Evolutionary conservation across 495 filamentous ascomycete species (phyloP), one percentile per base, ranked within the genome.

Genomic region (Lophiostoma macrostomum): DNA sequence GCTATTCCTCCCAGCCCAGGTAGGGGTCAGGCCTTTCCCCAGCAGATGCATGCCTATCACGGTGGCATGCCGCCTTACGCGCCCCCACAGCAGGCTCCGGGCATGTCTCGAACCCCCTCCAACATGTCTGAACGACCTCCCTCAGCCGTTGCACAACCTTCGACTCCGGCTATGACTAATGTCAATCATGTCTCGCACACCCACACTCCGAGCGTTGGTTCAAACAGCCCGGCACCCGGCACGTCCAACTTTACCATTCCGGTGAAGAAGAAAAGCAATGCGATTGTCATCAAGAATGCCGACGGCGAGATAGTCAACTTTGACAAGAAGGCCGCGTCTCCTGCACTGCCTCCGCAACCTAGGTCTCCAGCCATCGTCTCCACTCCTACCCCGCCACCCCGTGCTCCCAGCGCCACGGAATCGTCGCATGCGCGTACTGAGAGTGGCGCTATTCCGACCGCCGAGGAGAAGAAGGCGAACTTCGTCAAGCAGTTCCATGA

Each of bases 41-140:
- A 60, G 16, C 59, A 64, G 35, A 44, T 39, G 43, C 53, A 49
- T 11, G 38, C 46, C 11, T 50, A 56, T 18, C 66, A 69, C n/a
- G n/a, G n/a, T 19, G 28, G 13, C 45, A 71, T 76, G 65, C 73
- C 66, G 29, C 71, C 73, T 22, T 83, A 83, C 58, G 73, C 72
- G 53, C 35, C 66, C 74, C 61, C 73, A 50, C 72, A 74, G 37
- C 76, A 80, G 66, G 71, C 81, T 13, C 78, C 81, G 18, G 73
- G 83, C 8, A 87, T 95, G 81, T 91, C 90, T 6, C 85, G 91
- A 61, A 86, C 81, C 40, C 80, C 87, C 3, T 95, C 90, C 5
- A 86, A 93, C 65, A 73, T 91, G 30, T 91, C 71, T 22, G 84
- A 93, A 58, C 82, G 89, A 46, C 89, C 90, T 8, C 74, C 78